These are phyloP conservation scores for Myriosclerotinia duriaeana DNA, from an alignment of 2,329 filamentous ascomycete genomes.

Conservation along the genomic window DNA sequence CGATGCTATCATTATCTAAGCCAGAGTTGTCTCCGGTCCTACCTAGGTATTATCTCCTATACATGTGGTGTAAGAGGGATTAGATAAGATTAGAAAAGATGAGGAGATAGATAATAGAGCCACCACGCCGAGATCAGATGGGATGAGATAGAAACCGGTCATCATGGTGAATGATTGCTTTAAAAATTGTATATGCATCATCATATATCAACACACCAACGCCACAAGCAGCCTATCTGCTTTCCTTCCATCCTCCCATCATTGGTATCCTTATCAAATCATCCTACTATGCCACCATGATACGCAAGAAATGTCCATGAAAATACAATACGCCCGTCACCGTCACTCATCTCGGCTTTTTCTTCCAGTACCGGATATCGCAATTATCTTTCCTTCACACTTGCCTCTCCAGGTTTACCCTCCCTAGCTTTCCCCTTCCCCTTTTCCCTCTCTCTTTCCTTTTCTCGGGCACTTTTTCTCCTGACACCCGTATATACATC, in stretches of 20 bases:
- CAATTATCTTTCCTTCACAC: constrained; percentile 10
- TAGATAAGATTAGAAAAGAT: not conserved
- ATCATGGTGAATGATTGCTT: not conserved
- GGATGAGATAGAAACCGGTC: not conserved
- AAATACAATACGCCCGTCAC: constrained; percentile 13
- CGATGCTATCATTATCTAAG: no score
- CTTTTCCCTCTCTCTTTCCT: constrained; percentile 8
- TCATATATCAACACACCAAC: constrained; percentile 8
- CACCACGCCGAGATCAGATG: not conserved
- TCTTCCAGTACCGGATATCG: not conserved
- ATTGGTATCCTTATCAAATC: constrained; percentile 15
- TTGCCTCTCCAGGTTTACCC: constrained; percentile 7
- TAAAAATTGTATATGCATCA: constrained; percentile 10
- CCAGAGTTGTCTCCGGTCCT: no score
- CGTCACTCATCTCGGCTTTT: not conserved
- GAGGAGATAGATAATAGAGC: no score
- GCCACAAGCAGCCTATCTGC: constrained; percentile 8
- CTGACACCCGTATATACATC: constrained; percentile 81
- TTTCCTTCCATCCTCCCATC: constrained; percentile 1
- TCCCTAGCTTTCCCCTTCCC: constrained; percentile 9
- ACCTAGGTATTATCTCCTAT: no score
- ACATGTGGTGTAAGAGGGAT: not conserved
- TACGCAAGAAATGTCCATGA: constrained; percentile 1
- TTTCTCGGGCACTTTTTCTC: not conserved
- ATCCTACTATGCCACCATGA: not conserved